Evolutionary conservation across 345 rosid genomes (phyloP), one percentile per base, ranked within the genome.

Genomic region (Excoecaria agallocha): DNA sequence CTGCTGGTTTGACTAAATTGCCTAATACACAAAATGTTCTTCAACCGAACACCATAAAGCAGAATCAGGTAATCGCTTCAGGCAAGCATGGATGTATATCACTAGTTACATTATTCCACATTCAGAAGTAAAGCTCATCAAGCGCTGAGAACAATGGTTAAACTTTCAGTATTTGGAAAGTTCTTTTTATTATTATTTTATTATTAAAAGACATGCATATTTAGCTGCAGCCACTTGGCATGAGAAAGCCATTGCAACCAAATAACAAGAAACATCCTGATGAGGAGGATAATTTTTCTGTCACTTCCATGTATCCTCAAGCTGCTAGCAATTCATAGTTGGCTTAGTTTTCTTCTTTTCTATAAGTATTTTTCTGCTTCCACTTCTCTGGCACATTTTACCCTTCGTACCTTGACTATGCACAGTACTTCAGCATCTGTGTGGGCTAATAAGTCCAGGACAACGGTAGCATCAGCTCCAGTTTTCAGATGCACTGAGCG

Each of bases 401-500:
- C 61, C 43, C 68, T 80, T 70, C 7, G 17, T 85, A 13, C 94
- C 97, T 91, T 89, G 86, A 79, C 88, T 68, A 52, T 82, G 49
- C 67, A 19, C 81, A 93, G 98, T 62, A 89, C 90, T 24, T 85
- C 90, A 55, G 82, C 83, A 56, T 90, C 98, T 45, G 80, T 80
- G 57, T 84, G 93, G 69, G 82, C 84, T 58, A 73, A 71, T 61
- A 89, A 79, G 84, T 81, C 88, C 55, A 56, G 49, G 84, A 82
- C 85, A 70, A 87, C 89, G 50, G 75, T 87, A 67, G 95, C 89
- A 62, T 76, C 87, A 43, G 95, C 97, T 83, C 99, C 99, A 2
- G 81, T 91, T 55, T 96, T 96, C 81, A 86, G 80, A 78, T 85
- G 91, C 76, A 64, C 84, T 48, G 87, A 86, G 69, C 98, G 99